These are phyloP conservation scores for Hypholoma sublateritium DNA, from an alignment of 768 basidiomycete species.

Conservation along the genomic window DNA sequence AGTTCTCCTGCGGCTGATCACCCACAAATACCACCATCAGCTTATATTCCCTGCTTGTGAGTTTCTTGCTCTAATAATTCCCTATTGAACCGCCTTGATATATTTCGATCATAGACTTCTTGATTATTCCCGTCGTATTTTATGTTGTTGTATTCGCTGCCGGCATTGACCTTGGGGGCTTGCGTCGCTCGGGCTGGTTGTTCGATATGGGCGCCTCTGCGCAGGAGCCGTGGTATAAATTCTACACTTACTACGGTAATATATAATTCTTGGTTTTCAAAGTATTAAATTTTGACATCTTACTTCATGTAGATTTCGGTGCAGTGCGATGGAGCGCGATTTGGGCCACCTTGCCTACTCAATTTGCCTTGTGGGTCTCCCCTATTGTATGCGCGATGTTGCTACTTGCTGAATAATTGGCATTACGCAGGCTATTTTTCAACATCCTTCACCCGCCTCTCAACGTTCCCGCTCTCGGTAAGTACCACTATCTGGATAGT, in stretches of 20 bases:
- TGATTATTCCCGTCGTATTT: conserved; percentile 79
- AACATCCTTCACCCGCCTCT: conserved; percentile 83
- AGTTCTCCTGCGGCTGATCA: conserved; percentile 75
- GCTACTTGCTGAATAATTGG: not conserved
- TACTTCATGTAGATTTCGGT: conserved; percentile 34
- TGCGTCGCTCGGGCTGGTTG: conserved; percentile 79
- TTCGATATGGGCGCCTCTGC: conserved; percentile 62
- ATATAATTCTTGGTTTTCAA: conserved; percentile 7
- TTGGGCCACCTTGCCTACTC: conserved; percentile 87
- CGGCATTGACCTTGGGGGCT: conserved; percentile 51
- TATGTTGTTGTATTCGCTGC: conserved; percentile 75
- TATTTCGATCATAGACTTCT: conserved; percentile 54
- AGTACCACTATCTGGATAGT: conserved; percentile 12
- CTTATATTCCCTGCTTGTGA: conserved; percentile 86
- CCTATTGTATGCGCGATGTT: not conserved
- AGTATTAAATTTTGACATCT: not conserved
- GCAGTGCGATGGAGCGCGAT: conserved; percentile 62
- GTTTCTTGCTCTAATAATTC: conserved; percentile 25
- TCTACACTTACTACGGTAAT: conserved; percentile 78
- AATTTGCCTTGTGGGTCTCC: conserved; percentile 82
- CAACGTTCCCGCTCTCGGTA: conserved; percentile 88
- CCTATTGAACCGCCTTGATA: no score
- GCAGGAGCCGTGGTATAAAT: conserved; percentile 73
- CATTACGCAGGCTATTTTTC: conserved; percentile 63
- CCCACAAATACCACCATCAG: conserved; percentile 79